Evolutionary conservation across 2,329 filamentous ascomycete genomes (phyloP), one percentile per base, ranked within the genome.

Genomic region (Exophiala bonariae): DNA sequence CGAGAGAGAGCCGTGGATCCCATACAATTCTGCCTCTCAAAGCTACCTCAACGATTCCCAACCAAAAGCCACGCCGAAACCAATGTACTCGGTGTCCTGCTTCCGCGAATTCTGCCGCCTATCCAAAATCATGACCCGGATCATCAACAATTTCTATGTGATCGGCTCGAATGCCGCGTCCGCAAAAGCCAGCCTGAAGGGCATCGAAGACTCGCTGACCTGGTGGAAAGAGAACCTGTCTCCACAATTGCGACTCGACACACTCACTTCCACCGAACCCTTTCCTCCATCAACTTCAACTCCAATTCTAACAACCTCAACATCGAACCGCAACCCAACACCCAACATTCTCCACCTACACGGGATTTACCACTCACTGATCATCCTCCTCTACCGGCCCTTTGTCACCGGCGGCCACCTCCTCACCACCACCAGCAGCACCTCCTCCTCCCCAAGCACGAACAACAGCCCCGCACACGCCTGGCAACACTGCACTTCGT

Each of bases 311-410:
- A n/a, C n/a, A n/a, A n/a, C n/a, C n/a, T n/a, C n/a, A n/a, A n/a
- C n/a, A n/a, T n/a, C n/a, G n/a, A n/a, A n/a, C n/a, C n/a, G n/a
- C n/a, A n/a, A n/a, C n/a, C n/a, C n/a, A n/a, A n/a, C n/a, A n/a
- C 43, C 43, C 10, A 67, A 66, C 47, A 49, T 63, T n/a, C 61
- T 68, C 43, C 59, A 62, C 16, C 44, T 67, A 13, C 59, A 63
- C 42, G 58, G 57, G 13, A 60, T 65, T 55, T 74, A 71, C 50
- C 61, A 74, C 49, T 66, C 70, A 3, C 63, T 75, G 11, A 63
- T 66, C 9, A 74, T 75, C 35, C 60, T 76, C 1, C 63, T 75
- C 8, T 69, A 75, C 44, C 67, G 72, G 1, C 70, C 72, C 1
- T 74, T 75, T 51, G 63, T 73, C 0, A 65, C 56, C 3, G 56